These are phyloP conservation scores for Russula earlei DNA, from an alignment of 768 basidiomycete species.

Conservation along the genomic window DNA sequence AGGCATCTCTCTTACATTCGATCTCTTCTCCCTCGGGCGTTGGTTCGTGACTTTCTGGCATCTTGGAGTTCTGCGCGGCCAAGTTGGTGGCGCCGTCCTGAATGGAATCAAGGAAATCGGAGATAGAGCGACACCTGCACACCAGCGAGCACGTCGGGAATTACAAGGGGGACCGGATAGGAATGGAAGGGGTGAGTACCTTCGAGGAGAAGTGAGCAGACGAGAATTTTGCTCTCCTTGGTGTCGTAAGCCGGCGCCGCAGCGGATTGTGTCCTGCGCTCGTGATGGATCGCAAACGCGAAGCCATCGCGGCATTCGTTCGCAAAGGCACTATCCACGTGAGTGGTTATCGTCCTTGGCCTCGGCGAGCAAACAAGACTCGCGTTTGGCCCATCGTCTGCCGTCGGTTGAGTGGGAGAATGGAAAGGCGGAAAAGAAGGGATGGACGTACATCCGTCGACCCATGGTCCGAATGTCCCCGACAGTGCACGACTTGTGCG, in stretches of 20 bases:
- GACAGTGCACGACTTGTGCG: conserved; percentile 44
- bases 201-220: conserved; percentile 63
- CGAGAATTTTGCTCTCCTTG: conserved; percentile 53
- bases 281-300: conserved; percentile 52
- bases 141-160: conserved; percentile 34
- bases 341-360: conserved; percentile 65
- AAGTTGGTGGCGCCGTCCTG: conserved; percentile 60
- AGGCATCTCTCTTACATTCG: conserved; percentile 44
- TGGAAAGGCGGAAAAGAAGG: not conserved
- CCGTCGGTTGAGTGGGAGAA: not conserved
- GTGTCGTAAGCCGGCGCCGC: conserved; percentile 49
- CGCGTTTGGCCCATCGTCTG: conserved; percentile 39
- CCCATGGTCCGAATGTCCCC: conserved; percentile 59
- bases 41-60: not conserved
- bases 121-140: conserved; percentile 65
- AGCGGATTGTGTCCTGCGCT: conserved; percentile 53
- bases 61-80: conserved; percentile 28
- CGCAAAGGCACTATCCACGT: conserved; percentile 72
- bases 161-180: not conserved
- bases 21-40: conserved; percentile 36
- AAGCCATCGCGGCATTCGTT: conserved; percentile 62
- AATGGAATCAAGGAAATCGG: conserved; percentile 63
- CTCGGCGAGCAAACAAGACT: conserved; percentile 62
- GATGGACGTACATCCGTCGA: conserved; percentile 47
- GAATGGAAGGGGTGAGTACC: conserved; percentile 33